Evolutionary conservation across 2,329 filamentous ascomycete genomes (phyloP), one percentile per base, ranked within the genome.

Genomic region (Botrytis cinerea): DNA sequence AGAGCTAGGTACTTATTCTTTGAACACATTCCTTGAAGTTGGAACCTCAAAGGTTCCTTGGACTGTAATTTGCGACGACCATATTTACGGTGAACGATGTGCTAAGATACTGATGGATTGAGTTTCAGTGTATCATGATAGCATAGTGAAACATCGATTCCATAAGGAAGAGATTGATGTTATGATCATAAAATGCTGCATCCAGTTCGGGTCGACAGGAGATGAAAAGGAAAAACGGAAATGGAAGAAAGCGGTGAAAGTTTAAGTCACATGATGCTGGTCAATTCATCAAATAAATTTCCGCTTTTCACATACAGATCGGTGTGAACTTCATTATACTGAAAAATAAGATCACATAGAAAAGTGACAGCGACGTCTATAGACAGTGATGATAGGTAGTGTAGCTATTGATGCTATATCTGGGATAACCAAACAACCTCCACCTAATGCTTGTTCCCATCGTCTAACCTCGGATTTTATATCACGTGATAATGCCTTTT

Each of bases 21-120:
- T 22, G 68, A 43, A 45, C 38, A 46, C 40, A 70, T 70, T 70
- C 68, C 40, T 70, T 43, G 35, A 57, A 51, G 48, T 68, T 40
- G 35, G 43, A 12, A 22, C 16, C 25, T 67, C 8, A 7, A 32
- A 64, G 40, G 18, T 43, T 28, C n/a, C 20, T 38, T 64, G 18
- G 35, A 22, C 25, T 28, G 32, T 68, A 40, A 54, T 18, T 54
- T 48, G 64, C 32, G 32, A 40, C 32, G 20, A 54, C 48, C 43
- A 57, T 18, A 68, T 68, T 54, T 35, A 54, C 35, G 63, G 45
- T n/a, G 32, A n/a, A 32, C 6, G 28, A 14, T 22, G 28, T 66
- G 2, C 12, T 20, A 8, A 16, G 35, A 12, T 66, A 51, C 20
- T 46, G 22, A 32, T 51, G 35, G 4, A 25, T n/a, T 62, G 22